phyloP scores from a whole-genome alignment of 108 stramenopile species.

The Fragilaria crotonensis region DNA sequence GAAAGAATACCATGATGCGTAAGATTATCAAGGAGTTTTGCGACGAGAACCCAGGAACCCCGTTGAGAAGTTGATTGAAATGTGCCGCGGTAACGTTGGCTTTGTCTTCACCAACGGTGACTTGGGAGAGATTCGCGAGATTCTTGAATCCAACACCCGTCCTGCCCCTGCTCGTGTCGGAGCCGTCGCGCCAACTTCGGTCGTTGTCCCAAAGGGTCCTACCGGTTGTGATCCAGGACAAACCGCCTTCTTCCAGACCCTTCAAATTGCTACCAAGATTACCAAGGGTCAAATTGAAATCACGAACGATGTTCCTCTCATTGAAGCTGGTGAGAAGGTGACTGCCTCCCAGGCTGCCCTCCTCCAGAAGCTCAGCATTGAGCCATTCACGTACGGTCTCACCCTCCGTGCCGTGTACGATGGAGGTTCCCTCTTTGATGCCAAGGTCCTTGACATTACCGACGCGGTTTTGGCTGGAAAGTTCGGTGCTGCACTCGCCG shows the following conservation, averaged over 20 bases:
- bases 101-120: slow-evolving; percentile 99
- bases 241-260: slow-evolving; percentile 99
- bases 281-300: slow-evolving; percentile 96
- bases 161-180: slow-evolving; percentile 98
- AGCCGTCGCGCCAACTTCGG: slow-evolving; percentile 86
- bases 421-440: slow-evolving; percentile 94
- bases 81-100: slow-evolving; percentile 94
- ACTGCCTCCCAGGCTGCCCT: slow-evolving; percentile 88
- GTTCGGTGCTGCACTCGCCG: slow-evolving; percentile 78
- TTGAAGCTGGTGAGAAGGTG: slow-evolving; percentile 90
- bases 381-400: slow-evolving; percentile 97
- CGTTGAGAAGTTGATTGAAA: slow-evolving; percentile 54
- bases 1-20: slow-evolving; percentile 99
- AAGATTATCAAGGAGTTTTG: slow-evolving; percentile 89
- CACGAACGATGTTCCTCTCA: slow-evolving; percentile 89
- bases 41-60: slow-evolving; percentile 90
- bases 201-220: slow-evolving; percentile 94
- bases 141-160: slow-evolving; percentile 81
- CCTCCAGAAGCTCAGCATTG: slow-evolving; percentile 93
- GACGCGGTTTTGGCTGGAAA: slow-evolving; percentile 88
- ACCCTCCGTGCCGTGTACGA: slow-evolving; percentile 89
- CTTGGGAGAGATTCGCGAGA: slow-evolving; percentile 77
- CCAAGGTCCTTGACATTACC: slow-evolving; percentile 93
- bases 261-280: slow-evolving; percentile 99
- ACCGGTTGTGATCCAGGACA: slow-evolving; percentile 99